Percentiles rank a stretch among this genome's conserved stretches.
These are phyloP conservation scores for Arctium minus DNA, from an alignment of 129 eudicot species.

Conservation along the genomic window DNA sequence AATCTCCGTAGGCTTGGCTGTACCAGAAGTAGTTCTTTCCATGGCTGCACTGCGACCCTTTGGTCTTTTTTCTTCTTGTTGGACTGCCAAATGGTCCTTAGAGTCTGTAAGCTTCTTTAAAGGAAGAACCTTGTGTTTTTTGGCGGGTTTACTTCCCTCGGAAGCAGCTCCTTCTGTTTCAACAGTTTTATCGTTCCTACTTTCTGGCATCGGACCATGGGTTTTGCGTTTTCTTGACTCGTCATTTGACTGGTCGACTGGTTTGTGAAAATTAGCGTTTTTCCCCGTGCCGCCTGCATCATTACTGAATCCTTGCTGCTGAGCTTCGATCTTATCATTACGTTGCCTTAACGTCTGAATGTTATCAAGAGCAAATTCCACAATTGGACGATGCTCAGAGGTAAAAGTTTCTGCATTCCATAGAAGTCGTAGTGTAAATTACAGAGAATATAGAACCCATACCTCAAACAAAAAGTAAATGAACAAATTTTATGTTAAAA, in stretches of 20 bases:
- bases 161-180: constrained; percentile 21
- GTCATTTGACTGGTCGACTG: constrained; percentile 23
- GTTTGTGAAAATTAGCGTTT: constrained; percentile 21
- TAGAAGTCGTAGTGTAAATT: neutral
- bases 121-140: constrained; percentile 25
- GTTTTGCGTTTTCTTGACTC: constrained; percentile 45
- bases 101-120: constrained; percentile 7
- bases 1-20: constrained; percentile 6
- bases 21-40: neutral
- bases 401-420: constrained; percentile 66
- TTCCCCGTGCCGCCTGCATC: constrained; percentile 13
- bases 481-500: neutral
- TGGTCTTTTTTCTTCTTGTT: constrained; percentile 17
- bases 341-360: constrained; percentile 73
- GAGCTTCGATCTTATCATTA: constrained; percentile 58
- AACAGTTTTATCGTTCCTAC: neutral
- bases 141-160: constrained; percentile 33
- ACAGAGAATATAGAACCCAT: neutral
- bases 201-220: constrained; percentile 10
- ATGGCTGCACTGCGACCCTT: constrained; percentile 8
- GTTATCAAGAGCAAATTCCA: constrained; percentile 95
- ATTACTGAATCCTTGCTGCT: constrained; percentile 40
- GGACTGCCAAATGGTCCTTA: constrained; percentile 10
- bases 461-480: neutral
- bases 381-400: constrained; percentile 90